Evolutionary conservation across 1,139 yeast genomes (phyloP), one percentile per base, ranked within the genome.

Genomic region (Maudiozyma humilis): DNA sequence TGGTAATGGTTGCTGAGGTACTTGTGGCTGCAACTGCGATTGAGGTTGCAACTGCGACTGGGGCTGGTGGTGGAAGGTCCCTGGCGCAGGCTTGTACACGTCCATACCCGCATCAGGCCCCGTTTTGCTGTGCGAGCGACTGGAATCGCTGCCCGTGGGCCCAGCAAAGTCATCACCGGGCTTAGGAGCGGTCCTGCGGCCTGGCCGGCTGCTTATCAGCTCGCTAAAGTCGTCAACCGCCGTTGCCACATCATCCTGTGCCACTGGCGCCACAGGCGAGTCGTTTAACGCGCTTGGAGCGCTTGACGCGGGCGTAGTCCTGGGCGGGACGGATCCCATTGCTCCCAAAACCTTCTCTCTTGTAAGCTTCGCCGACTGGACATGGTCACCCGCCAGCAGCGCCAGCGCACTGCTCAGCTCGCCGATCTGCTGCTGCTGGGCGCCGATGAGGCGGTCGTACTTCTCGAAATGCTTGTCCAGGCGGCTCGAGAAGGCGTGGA

Each of bases 361-460:
- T 29, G 54, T 43, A 12, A 51, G 45, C 19, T 54, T 62, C 3
- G 60, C 52, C 44, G 55, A 53, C 25, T 57, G 44, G 25, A 50
- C 52, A 44, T 57, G 63, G 37, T 59, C 64, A 43, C 57, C 57
- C 27, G 60, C 44, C 36, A 60, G 31, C 13, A 58, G 53, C 6
- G 54, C 49, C 18, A 60, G 34, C 29, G 56, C 51, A 4, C 56
- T 53, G 40, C 51, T 56, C 35, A 60, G 47, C 16, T 56, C 60
- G 16, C 44, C 47, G n/a, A 60, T 59, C 44, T 59, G 63, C 41
- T 58, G 60, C 46, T 59, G 63, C 44, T 60, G 65, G 5, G 61
- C 49, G 16, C 51, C 46, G 6, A 60, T 50, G 18, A 59, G 48
- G 43, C 51, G 47, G 41, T 60, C 63, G 41, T 60, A 60, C 43